Base-by-base conservation (phyloP, 306 rosid species). In the Prunus fruticosa region DNA sequence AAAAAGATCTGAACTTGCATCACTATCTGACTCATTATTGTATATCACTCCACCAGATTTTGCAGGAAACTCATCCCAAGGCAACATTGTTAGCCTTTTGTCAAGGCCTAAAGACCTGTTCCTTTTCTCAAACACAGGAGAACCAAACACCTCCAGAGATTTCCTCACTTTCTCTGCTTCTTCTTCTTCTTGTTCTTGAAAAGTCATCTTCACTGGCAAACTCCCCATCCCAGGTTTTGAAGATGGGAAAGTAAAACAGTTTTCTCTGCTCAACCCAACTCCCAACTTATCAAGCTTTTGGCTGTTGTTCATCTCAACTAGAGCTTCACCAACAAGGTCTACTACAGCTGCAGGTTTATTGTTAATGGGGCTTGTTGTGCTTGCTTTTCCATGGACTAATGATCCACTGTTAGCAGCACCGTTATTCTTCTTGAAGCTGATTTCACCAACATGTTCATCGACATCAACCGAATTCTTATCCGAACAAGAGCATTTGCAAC, bases 1-100 rank as follows among this genome's bases (percentile, higher is more conserved):
- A 66, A 96, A 96, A 13, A 96, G 81, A 71, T 96, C 99, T 54
- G 99, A 96, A 82, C 99, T 96, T 73, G 93, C 92, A 85, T 96
- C 99, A 75, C 98, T 96, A 30, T 67, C 93, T 19, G 74, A 84
- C 56, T 96, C 97, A 41, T 91, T 81, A 76, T 78, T 76, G 57
- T 49, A 34, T 2, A 72, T 53, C 71, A 61, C 62, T 63, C 80
- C 86, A 45, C 79, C 83, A 32, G 76, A 52, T 12, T 61, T 78
- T 43, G 66, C 76, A 22, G 82, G 76, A 54, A 76, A 46, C 16
- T 32, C 45, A 41, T 86, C 88, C 89, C 87, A 82, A 4, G 92
- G 73, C 27, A 87, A 47, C 71, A 58, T 73, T 9, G 67, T 71
- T 38, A 88, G 76, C 82, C 86, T 89, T 77, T 76, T 90, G 69